These are phyloP conservation scores for Fusarium circinatum DNA, from an alignment of 2,329 filamentous ascomycete genomes.

Conservation along the genomic window DNA sequence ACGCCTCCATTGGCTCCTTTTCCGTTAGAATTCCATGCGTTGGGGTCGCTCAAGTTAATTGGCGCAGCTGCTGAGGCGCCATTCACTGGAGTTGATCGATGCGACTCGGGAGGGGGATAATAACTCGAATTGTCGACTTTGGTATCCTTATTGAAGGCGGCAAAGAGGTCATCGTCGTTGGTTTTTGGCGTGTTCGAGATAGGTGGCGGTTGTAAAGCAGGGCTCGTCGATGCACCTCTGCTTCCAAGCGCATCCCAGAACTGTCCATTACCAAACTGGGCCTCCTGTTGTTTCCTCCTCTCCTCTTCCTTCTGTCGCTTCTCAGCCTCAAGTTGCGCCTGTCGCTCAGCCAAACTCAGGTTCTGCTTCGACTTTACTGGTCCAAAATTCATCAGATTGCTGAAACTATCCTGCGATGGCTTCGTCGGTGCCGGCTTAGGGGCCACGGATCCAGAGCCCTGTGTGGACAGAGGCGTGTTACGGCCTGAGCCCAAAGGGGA, in stretches of 20 bases:
- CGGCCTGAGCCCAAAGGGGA: slow-evolving; percentile 65
- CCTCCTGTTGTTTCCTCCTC: slow-evolving; percentile 75
- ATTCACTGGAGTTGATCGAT: slow-evolving; percentile 58
- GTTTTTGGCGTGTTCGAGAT: slow-evolving; percentile 28
- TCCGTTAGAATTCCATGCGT: slow-evolving; percentile 58
- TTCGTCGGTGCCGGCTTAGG: slow-evolving; percentile 60
- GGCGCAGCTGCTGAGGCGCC: slow-evolving; percentile 44
- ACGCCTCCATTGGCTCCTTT: slow-evolving; percentile 46
- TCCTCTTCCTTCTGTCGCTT: slow-evolving; percentile 80
- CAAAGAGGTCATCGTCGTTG: slow-evolving; percentile 73
- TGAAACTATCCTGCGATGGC: slow-evolving; percentile 77
- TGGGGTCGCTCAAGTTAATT: slow-evolving; percentile 64
- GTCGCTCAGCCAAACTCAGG: slow-evolving; percentile 81
- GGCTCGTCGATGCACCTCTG: slow-evolving; percentile 55
- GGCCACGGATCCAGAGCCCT: slow-evolving; percentile 55
- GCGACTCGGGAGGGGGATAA: slow-evolving; percentile 61
- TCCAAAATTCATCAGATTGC: slow-evolving; percentile 74
- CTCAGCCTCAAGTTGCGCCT: slow-evolving; percentile 72
- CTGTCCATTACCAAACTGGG: slow-evolving; percentile 79
- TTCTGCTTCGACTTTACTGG: slow-evolving; percentile 71
- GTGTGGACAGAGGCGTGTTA: slow-evolving; percentile 65
- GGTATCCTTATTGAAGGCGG: slow-evolving; percentile 73
- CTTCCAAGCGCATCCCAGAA: slow-evolving; percentile 81
- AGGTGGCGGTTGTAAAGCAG: slow-evolving; percentile 39
- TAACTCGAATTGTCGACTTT: slow-evolving; percentile 74